Evolutionary conservation across 805 yeast species (phyloP), one percentile per base, ranked within the genome.

Genomic region (Saturnispora diversa): DNA sequence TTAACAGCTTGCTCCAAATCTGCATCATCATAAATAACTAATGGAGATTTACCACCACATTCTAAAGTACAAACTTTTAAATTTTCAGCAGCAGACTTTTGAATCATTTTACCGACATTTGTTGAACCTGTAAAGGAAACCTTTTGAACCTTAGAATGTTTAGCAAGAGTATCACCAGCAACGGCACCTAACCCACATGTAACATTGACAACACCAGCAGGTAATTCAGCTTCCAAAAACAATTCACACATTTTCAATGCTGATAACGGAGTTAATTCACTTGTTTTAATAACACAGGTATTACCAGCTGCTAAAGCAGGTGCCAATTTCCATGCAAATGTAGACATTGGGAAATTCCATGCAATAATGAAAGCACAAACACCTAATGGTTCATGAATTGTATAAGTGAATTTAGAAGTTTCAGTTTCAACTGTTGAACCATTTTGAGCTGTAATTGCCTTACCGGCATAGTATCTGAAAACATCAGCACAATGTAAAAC

Each of bases 1-100:
- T 80, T 71, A 38, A 84, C 81, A 38, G 96, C 84, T 55, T 71
- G 69, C 42, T 80, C 77, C 44, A 88, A 59, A 61, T 88, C 77
- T 42, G 90, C 88, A 59, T 88, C 97, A 56, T 80, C 79, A 58
- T 83, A 86, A 37, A 88, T 80, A 52, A 88, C 77, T 64, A 83
- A 79, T 55, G 97, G 95, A 25, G 96, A 87, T 69, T 88, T 88
- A 60, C 97, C 97, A 59, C 97, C 97, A 55, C 87, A 77, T 69
- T 88, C 97, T 59, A 88, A 73, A 32, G 97, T 88, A 48, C 87
- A 85, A 63, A 84, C 86, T 74, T 88, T 88, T 63, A 88, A 72
- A 64, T 79, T 78, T 36, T 84, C 74, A 49, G 94, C 85, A 48
- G 95, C 88, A 46, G 95, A 88, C 63, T 74, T 75, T 81, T 84